phyloP scores from a whole-genome alignment of 2,329 filamentous ascomycete genomes.

The Epichloe bromicola region DNA sequence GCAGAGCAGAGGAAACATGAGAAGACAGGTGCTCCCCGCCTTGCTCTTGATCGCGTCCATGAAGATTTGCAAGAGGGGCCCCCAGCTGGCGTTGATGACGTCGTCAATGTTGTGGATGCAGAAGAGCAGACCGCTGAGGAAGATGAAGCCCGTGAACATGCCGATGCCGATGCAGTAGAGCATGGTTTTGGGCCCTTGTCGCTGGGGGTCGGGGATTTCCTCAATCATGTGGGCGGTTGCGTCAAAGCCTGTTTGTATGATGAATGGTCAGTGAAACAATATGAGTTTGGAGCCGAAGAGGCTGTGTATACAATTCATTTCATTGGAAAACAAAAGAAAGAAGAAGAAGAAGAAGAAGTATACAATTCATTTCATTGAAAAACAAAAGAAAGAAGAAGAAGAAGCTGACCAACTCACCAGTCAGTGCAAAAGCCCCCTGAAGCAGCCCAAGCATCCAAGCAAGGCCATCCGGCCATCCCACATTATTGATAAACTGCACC shows the following conservation, averaged over 20 bases:
- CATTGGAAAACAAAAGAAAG: too few relatives aligned
- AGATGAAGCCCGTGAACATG: slow-evolving; percentile 49
- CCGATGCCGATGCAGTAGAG: slow-evolving; percentile 51
- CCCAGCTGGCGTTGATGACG: slow-evolving; percentile 42
- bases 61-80: slow-evolving; percentile 48
- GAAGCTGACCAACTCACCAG: slow-evolving; percentile 11
- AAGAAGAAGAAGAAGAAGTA: too few relatives aligned
- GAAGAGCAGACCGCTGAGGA: slow-evolving; percentile 51
- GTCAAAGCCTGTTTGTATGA: slow-evolving; percentile 27
- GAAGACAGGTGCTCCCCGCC: slow-evolving; percentile 48
- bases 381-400: neutral
- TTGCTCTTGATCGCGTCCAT: slow-evolving; percentile 49
- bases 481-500: slow-evolving; percentile 52
- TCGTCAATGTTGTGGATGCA: slow-evolving; percentile 44
- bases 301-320: too few relatives aligned
- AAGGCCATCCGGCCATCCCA: slow-evolving; percentile 56
- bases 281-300: neutral
- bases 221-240: slow-evolving; percentile 39
- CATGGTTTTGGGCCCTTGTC: slow-evolving; percentile 53
- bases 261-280: neutral
- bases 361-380: too few relatives aligned
- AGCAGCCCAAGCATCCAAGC: slow-evolving; percentile 43
- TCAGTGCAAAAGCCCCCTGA: slow-evolving; percentile 35
- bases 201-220: slow-evolving; percentile 44
- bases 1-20: slow-evolving; percentile 54